Conservation (phyloP, 75 land plant species). For the Adiantum capillusveneris region DNA sequence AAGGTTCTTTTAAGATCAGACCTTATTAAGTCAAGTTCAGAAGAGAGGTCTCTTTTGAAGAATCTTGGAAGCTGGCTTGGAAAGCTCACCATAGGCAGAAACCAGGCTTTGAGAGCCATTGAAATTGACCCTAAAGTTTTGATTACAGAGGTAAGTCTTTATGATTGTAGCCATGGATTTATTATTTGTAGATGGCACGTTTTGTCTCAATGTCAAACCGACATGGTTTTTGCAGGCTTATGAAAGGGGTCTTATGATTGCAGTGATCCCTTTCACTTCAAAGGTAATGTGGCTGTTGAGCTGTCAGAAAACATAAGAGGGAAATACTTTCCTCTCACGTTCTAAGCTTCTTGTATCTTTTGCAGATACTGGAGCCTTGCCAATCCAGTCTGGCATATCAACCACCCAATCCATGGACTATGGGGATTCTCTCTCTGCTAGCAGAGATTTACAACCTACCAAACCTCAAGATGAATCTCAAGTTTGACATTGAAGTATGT, state of each 20-base stretch:
- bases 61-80: constrained; percentile 99
- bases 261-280: constrained; percentile 97
- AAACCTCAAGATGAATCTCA: constrained; percentile 94
- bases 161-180: background rate
- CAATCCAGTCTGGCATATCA: constrained; percentile 87
- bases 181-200: background rate
- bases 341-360: constrained; percentile 17
- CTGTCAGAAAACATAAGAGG: too few species aligned
- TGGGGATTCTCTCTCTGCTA: constrained; percentile 84
- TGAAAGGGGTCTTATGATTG: constrained; percentile 99
- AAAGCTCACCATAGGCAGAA: constrained; percentile 91
- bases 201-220: too few species aligned
- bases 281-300: constrained; percentile 41
- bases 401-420: constrained; percentile 99
- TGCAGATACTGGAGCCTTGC: constrained; percentile 86
- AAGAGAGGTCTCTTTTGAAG: constrained; percentile 91
- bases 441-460: constrained; percentile 91
- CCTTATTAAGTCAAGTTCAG: constrained; percentile 95
- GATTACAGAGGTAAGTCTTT: constrained; percentile 62
- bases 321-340: too few species aligned
- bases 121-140: constrained; percentile 90
- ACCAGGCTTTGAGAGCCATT: constrained; percentile 75
- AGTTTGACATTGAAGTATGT: constrained; percentile 94
- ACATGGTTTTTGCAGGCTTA: constrained; percentile 65
- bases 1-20: constrained; percentile 94